These are phyloP conservation scores for Boletus subcaerulescens DNA, from an alignment of 768 basidiomycete species.

Conservation along the genomic window DNA sequence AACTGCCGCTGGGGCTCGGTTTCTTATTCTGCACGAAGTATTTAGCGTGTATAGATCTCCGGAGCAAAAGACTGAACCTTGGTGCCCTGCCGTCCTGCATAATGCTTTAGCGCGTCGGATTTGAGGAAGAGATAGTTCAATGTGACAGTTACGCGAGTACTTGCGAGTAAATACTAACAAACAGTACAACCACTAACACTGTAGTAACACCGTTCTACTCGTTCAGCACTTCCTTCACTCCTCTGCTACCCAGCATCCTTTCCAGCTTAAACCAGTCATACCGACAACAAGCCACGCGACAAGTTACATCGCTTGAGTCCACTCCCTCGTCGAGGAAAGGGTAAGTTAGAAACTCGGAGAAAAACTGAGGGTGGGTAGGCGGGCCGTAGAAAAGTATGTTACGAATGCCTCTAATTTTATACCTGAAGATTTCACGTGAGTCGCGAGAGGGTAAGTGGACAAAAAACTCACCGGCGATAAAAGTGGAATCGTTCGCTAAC, in stretches of 20 bases:
- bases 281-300: slow-evolving; percentile 77
- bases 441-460: neutral
- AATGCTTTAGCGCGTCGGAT: slow-evolving; percentile 2
- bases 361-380: slow-evolving; percentile 89
- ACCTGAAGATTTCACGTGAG: slow-evolving; percentile 44
- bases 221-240: slow-evolving; percentile 15
- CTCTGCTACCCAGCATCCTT: slow-evolving; percentile 51
- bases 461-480: slow-evolving; percentile 65
- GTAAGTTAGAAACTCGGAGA: slow-evolving; percentile 83
- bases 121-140: neutral
- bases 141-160: too few species aligned
- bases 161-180: slow-evolving; percentile 8
- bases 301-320: slow-evolving; percentile 83
- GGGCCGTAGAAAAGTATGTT: slow-evolving; percentile 93
- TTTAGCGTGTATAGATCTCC: neutral
- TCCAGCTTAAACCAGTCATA: slow-evolving; percentile 89
- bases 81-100: slow-evolving; percentile 86
- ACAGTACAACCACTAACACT: neutral
- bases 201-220: slow-evolving; percentile 2
- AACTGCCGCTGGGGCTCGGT: slow-evolving; percentile 90
- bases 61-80: slow-evolving; percentile 42
- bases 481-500: slow-evolving; percentile 99
- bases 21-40: slow-evolving; percentile 71
- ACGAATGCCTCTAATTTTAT: slow-evolving; percentile 89
- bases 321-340: slow-evolving; percentile 90